Conservation (phyloP, 768 basidiomycete genomes). For the Psilocybe tampanensis region DNA sequence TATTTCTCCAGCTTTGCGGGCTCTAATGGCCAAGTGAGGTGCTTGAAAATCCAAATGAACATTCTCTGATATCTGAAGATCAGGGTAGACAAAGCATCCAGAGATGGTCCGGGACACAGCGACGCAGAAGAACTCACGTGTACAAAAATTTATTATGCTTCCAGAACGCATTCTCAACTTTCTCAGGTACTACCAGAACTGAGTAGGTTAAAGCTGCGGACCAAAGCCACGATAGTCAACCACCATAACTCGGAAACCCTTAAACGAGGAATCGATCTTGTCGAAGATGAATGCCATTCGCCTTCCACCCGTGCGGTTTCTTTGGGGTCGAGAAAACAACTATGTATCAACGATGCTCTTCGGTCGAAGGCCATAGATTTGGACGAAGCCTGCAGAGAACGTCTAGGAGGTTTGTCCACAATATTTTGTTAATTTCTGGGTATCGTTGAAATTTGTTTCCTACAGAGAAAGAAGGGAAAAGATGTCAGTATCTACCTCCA, state of each 20-base stretch:
- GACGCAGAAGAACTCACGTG: slow-evolving; percentile 52
- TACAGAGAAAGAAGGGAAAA: slow-evolving; percentile 62
- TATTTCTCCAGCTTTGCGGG: slow-evolving; percentile 76
- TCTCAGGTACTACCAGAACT: slow-evolving; percentile 90
- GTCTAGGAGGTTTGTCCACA: slow-evolving; percentile 61
- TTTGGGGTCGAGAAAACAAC: slow-evolving; percentile 86
- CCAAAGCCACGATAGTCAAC: slow-evolving; percentile 24
- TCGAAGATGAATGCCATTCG: slow-evolving; percentile 26
- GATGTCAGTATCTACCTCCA: slow-evolving; percentile 79
- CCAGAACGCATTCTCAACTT: slow-evolving; percentile 94
- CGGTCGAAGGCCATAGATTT: slow-evolving; percentile 65
- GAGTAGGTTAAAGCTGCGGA: slow-evolving; percentile 59
- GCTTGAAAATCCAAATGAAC: not conserved
- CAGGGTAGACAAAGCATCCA: slow-evolving; percentile 37
- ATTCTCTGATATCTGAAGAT: not conserved
- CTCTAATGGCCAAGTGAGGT: slow-evolving; percentile 76
- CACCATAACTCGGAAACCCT: slow-evolving; percentile 20
- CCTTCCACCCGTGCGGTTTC: slow-evolving; percentile 66
- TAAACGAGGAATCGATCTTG: slow-evolving; percentile 23
- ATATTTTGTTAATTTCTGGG: not conserved
- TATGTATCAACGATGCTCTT: slow-evolving; percentile 89
- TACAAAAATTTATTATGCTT: slow-evolving; percentile 91
- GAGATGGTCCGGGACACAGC: slow-evolving; percentile 10
- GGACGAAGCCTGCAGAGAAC: slow-evolving; percentile 86
- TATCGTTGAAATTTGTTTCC: not conserved